A percentile compares a stretch with the other conserved stretches of the same genome.
Evolutionary conservation across 148 eudicot species (phyloP).

Genomic region (Selenicereus undatus): DNA sequence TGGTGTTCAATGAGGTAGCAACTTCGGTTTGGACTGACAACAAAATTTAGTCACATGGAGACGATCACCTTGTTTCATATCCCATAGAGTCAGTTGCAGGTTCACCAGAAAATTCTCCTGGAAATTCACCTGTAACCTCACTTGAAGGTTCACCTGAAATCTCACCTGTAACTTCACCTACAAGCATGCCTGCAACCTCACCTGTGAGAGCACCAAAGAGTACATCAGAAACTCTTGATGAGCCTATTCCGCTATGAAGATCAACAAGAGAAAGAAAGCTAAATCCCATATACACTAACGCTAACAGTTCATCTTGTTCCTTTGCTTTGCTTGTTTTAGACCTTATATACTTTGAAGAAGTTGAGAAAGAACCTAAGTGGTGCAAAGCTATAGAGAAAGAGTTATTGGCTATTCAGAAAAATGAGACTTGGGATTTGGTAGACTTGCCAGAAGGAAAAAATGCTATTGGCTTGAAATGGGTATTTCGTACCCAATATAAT

Average conservation of each 20-base stretch:
- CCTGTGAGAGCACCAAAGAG: neutral
- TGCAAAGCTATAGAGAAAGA: neutral
- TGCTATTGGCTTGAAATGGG: constrained; percentile 12
- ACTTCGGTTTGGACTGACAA: neutral
- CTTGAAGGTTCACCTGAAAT: too few species aligned
- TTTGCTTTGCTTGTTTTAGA: neutral
- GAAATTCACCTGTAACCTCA: too few species aligned
- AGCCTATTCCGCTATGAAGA: neutral
- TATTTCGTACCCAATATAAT: neutral
- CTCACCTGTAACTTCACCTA: too few species aligned
- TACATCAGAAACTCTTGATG: neutral
- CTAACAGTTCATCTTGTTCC: neutral
- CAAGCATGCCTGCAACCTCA: too few species aligned
- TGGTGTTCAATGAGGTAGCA: neutral
- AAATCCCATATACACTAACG: too few species aligned
- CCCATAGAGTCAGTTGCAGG: neutral
- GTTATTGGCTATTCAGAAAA: neutral
- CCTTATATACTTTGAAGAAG: neutral
- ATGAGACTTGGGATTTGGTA: too few species aligned
- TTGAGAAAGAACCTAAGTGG: neutral
- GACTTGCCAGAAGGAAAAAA: constrained; percentile 5
- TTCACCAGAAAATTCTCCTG: too few species aligned
- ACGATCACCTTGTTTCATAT: neutral
- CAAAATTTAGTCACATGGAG: neutral
- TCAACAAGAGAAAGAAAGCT: neutral